These are phyloP conservation scores for Carex parvula DNA, from an alignment of 176 grass and related monocot genomes.

Conservation along the genomic window DNA sequence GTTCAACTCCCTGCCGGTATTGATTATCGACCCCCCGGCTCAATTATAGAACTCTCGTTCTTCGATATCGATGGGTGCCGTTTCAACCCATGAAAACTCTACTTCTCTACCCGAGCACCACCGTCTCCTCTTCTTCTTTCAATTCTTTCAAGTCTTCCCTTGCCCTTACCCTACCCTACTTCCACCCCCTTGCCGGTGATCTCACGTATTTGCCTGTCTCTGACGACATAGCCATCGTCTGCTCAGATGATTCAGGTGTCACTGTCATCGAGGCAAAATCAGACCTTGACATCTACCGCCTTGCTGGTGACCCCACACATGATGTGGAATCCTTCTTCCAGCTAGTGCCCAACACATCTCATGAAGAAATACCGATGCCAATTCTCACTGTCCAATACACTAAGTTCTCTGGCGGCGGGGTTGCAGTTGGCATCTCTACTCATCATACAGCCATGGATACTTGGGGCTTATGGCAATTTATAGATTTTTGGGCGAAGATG, in stretches of 20 bases:
- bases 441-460: conserved; percentile 24
- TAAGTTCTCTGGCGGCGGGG: conserved; percentile 6
- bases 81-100: conserved; percentile 3
- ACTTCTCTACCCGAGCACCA: conserved; percentile 9
- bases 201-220: too few relatives aligned
- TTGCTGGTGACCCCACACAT: not conserved
- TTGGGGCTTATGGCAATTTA: conserved; percentile 17
- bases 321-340: conserved; percentile 18
- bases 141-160: too few relatives aligned
- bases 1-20: not conserved
- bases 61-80: conserved; percentile 6
- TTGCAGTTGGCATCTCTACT: conserved; percentile 13
- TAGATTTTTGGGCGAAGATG: conserved; percentile 1
- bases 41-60: conserved; percentile 6
- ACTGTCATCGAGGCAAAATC: conserved; percentile 24
- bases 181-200: too few relatives aligned
- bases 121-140: not conserved
- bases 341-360: conserved; percentile 12
- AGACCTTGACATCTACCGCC: not conserved
- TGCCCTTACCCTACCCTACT: too few relatives aligned
- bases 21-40: conserved; percentile 18
- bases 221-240: not conserved
- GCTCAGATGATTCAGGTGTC: conserved; percentile 5
- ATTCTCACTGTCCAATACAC: not conserved
- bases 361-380: conserved; percentile 16